These are phyloP conservation scores for Hydrangea macrophylla DNA, from an alignment of 148 eudicot species.

Conservation along the genomic window DNA sequence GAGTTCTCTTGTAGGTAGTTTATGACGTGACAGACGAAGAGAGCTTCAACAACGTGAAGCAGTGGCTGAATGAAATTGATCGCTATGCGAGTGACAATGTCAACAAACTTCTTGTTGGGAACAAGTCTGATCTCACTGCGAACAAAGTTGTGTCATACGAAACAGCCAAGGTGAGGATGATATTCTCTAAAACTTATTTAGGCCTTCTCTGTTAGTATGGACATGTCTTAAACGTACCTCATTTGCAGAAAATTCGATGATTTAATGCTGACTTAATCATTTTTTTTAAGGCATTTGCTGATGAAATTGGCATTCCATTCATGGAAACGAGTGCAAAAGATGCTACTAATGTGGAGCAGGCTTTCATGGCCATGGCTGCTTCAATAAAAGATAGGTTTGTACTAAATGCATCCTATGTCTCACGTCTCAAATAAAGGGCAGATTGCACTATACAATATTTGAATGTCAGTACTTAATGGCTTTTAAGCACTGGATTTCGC, in stretches of 20 bases:
- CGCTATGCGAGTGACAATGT: slow-evolving; percentile 76
- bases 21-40: slow-evolving; percentile 78
- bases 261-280: neutral
- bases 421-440: too few species aligned
- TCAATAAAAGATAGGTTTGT: slow-evolving; percentile 60
- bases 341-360: slow-evolving; percentile 69
- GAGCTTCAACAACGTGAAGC: slow-evolving; percentile 74
- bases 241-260: neutral
- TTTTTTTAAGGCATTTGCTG: slow-evolving; percentile 57
- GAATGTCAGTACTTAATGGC: neutral
- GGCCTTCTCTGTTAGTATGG: neutral
- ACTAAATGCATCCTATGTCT: neutral
- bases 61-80: slow-evolving; percentile 72
- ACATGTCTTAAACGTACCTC: neutral
- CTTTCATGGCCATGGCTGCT: slow-evolving; percentile 84
- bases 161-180: slow-evolving; percentile 48
- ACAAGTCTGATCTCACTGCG: slow-evolving; percentile 66
- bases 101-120: slow-evolving; percentile 76
- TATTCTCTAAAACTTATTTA: neutral
- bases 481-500: neutral
- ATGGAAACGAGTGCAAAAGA: slow-evolving; percentile 83
- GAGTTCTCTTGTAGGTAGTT: slow-evolving; percentile 46
- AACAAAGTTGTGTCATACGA: slow-evolving; percentile 65
- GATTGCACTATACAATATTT: neutral
- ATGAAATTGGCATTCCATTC: slow-evolving; percentile 81